Conservation (phyloP, 208 protist species). For the Vickermania spadyakhi region DNA sequence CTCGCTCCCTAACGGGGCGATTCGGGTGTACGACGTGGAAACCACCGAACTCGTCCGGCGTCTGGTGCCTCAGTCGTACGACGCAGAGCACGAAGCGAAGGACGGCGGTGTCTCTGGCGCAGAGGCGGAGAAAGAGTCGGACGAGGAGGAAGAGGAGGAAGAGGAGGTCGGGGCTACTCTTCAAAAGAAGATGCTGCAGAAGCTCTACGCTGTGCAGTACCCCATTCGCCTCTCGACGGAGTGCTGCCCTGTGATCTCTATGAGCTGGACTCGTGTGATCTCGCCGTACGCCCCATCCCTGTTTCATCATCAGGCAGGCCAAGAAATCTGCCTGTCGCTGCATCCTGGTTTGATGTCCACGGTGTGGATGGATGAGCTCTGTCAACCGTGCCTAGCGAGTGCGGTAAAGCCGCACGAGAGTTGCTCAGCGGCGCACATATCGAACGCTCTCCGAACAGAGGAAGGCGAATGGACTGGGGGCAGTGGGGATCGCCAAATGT, state of each 20-base stretch:
- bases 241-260: neutral
- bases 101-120: neutral
- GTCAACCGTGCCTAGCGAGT: neutral
- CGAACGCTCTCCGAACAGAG: constrained; percentile 1
- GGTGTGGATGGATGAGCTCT: constrained; percentile 18
- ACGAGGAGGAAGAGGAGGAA: neutral
- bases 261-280: neutral
- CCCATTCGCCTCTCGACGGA: neutral
- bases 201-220: neutral
- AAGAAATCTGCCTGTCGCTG: constrained; percentile 13
- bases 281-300: neutral
- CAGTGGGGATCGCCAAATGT: constrained; percentile 1
- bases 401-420: neutral
- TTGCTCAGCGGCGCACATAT: neutral
- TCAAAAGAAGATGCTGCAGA: neutral
- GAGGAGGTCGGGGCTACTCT: neutral
- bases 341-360: constrained; percentile 12
- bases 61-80: constrained; percentile 16
- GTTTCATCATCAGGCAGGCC: neutral
- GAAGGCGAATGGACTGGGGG: neutral
- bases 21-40: constrained; percentile 67
- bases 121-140: neutral
- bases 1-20: constrained; percentile 26
- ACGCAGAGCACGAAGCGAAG: neutral
- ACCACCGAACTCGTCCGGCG: constrained; percentile 43